phyloP scores from a whole-genome alignment of 1,284 basidiomycete genomes.

The Boletus holoroseus region DNA sequence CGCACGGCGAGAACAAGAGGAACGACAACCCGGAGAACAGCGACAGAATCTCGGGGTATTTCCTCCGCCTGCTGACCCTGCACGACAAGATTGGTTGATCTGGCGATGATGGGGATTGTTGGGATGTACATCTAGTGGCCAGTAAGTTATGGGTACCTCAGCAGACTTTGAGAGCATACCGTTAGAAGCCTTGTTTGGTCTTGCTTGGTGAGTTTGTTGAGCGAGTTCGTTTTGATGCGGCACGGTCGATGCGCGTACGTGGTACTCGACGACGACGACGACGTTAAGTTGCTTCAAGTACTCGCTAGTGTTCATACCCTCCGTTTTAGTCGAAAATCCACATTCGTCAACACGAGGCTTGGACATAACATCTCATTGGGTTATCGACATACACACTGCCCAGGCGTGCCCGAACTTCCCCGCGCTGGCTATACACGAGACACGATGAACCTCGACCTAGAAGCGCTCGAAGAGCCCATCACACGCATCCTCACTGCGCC shows the following conservation, averaged over 20 bases:
- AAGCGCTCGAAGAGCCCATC: conserved; percentile 54
- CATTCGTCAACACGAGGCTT: not conserved
- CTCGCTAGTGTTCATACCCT: not conserved
- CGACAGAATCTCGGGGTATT: conserved; percentile 43
- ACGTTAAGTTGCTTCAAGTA: conserved; percentile 1
- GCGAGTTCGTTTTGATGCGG: conserved; percentile 4
- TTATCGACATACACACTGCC: not conserved
- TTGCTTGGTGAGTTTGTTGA: conserved; percentile 20
- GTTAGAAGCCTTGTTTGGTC: conserved; percentile 22
- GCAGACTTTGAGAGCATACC: not conserved
- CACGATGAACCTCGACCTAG: conserved; percentile 39
- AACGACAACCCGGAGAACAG: conserved; percentile 20
- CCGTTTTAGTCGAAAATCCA: not conserved
- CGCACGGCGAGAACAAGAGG: conserved; percentile 49
- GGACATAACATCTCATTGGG: not conserved
- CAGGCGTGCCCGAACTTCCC: not conserved
- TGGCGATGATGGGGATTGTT: conserved; percentile 32
- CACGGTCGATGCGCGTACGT: conserved; percentile 1
- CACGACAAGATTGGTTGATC: conserved; percentile 60
- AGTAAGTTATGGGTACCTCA: not conserved
- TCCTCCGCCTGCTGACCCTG: conserved; percentile 60
- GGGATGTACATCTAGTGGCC: conserved; percentile 7
- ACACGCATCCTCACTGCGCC: conserved; percentile 63
- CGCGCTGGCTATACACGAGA: not conserved
- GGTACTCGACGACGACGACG: conserved; percentile 14